Evolutionary conservation across 2,329 filamentous ascomycete genomes (phyloP), one percentile per base, ranked within the genome.

Genomic region (Rhexocercosporidium sp.): DNA sequence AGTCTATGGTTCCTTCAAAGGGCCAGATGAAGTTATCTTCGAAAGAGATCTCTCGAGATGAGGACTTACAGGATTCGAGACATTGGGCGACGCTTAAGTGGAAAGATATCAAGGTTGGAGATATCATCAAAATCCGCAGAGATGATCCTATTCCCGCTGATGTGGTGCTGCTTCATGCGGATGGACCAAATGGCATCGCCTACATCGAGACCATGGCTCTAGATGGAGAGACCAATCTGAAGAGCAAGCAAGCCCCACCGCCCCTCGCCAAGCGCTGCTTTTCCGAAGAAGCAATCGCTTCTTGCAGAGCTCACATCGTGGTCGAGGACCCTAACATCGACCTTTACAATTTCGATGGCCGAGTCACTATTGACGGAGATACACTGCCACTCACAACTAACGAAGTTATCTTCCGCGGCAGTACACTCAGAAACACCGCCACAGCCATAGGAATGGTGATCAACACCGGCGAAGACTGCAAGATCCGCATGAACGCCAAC

Each of bases 401-500:
- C 67, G 92, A 97, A 74, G 88, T 97, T 59, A 82, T 97, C 5
- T 96, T 96, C 77, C 90, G 94, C 57, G 94, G 94, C 53, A 96
- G 93, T 74, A 87, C 95, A 3, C 78, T 97, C 62, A 86, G 94
- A 62, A 97, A 91, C 77, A 92, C 86, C 0, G 83, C 85, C 2
- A 83, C 85, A 66, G 90, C 89, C 5, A 82, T 93, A 57, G 94
- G 93, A 11, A 86, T 97, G 75, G 91, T 97, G 49, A 90, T 97
- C 75, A 97, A 97, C 79, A 92, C 91, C 3, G 93, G 93, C 56
- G 94, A 97, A 78, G 94, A 97, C 80, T 97, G 93, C 83, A 97
- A 97, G 80, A 97, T 97, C 71, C 91, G 94, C 49, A 97, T 97
- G 94, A 97, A 97, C 75, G 92, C 94, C 60, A 95, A 94, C 81